Conservation (phyloP, 768 basidiomycete species). For the Trametes sanguinea region DNA sequence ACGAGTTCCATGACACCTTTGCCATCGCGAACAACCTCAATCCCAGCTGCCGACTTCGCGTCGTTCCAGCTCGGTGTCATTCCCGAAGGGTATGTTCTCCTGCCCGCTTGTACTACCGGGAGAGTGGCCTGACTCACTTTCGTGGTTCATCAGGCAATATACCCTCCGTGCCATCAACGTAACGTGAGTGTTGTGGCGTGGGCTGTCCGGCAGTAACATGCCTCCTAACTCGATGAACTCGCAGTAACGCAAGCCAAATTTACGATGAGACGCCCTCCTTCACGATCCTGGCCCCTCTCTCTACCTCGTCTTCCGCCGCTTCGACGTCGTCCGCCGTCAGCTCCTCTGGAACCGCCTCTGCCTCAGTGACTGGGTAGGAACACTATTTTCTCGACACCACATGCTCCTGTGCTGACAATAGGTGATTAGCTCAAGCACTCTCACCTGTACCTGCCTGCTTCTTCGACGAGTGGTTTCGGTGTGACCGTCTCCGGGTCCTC, state of each 20-base stretch:
- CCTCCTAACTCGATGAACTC: not conserved
- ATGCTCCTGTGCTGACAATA: not conserved
- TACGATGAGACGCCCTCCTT: slow-evolving; percentile 45
- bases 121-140: not conserved
- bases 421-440: not conserved
- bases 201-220: too few relatives aligned
- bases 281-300: slow-evolving; percentile 36
- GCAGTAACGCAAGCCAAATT: slow-evolving; percentile 47
- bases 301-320: slow-evolving; percentile 17
- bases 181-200: slow-evolving; percentile 32
- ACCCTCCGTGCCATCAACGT: slow-evolving; percentile 47
- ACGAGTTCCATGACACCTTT: slow-evolving; percentile 50
- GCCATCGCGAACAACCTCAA: slow-evolving; percentile 59
- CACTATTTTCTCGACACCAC: too few relatives aligned
- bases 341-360: slow-evolving; percentile 15
- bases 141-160: slow-evolving; percentile 39
- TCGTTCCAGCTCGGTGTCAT: slow-evolving; percentile 50
- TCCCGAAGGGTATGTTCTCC: slow-evolving; percentile 44
- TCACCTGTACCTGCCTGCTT: slow-evolving; percentile 8
- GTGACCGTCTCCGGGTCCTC: slow-evolving; percentile 19
- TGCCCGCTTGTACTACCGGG: not conserved
- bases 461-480: slow-evolving; percentile 23
- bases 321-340: slow-evolving; percentile 24
- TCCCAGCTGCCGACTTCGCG: slow-evolving; percentile 35
- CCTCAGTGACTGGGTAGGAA: slow-evolving; percentile 21